Percentiles rank a stretch among this genome's conserved stretches.
Conservation (phyloP, 768 basidiomycete species). For the Roridomyces roridus region DNA sequence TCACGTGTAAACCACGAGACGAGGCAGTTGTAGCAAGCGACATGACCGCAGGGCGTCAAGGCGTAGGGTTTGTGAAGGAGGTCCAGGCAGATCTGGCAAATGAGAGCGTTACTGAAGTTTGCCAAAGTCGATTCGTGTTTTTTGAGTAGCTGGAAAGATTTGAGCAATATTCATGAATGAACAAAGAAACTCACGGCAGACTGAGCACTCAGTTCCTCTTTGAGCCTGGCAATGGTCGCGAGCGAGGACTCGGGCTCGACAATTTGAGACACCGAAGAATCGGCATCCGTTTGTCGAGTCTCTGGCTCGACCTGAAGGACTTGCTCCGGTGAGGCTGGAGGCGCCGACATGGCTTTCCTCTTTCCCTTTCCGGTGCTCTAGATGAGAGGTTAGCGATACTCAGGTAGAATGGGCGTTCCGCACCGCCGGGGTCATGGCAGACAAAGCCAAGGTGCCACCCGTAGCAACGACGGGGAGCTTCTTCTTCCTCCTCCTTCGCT, state of each 20-base stretch:
- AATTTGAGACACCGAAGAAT: not conserved
- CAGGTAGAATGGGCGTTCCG: constrained; percentile 26
- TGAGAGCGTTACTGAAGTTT: constrained; percentile 66
- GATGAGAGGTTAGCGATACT: not conserved
- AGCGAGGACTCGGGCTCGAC: constrained; percentile 4
- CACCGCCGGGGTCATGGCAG: not conserved
- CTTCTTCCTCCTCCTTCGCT: constrained; percentile 42
- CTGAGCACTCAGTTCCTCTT: constrained; percentile 49
- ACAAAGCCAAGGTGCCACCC: not conserved
- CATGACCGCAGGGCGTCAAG: constrained; percentile 77
- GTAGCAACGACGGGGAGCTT: constrained; percentile 38
- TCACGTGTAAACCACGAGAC: constrained; percentile 76
- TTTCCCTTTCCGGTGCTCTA: constrained; percentile 48
- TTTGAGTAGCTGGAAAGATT: constrained; percentile 46
- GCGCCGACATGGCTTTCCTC: constrained; percentile 38
- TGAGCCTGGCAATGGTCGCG: constrained; percentile 44
- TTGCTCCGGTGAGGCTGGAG: constrained; percentile 18
- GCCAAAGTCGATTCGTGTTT: constrained; percentile 60
- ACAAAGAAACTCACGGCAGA: constrained; percentile 38
- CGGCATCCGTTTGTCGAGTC: constrained; percentile 22
- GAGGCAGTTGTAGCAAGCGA: constrained; percentile 74
- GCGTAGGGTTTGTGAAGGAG: constrained; percentile 76
- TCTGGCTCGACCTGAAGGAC: not conserved
- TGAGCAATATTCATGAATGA: not conserved
- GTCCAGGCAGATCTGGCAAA: constrained; percentile 83